A percentile compares a stretch with the other conserved stretches of the same genome.
Evolutionary conservation across 2,329 filamentous ascomycete species (phyloP).

Genomic region (Ophiostoma angusticollis): DNA sequence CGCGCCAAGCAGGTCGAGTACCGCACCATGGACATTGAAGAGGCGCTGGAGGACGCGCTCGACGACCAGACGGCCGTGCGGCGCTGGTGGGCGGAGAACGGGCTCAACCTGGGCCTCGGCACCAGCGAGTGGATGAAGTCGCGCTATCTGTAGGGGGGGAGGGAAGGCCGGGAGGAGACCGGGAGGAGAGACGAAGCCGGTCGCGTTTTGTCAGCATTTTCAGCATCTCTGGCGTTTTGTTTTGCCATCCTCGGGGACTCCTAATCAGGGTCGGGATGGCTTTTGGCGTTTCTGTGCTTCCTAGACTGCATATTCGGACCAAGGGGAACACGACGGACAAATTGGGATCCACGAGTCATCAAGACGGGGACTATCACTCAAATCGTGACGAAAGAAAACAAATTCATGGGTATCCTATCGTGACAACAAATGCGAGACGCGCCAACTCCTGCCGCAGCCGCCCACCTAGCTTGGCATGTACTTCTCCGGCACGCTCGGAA

Average conservation of each 20-base stretch:
- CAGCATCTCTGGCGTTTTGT: neutral
- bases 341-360: no score
- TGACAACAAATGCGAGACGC: no score
- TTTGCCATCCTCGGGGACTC: no score
- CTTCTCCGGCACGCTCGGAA: slow-evolving; percentile 43
- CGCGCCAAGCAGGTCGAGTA: slow-evolving; percentile 69
- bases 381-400: neutral
- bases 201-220: no score
- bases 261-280: no score
- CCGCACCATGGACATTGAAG: slow-evolving; percentile 90
- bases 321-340: neutral
- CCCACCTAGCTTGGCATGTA: slow-evolving; percentile 6
- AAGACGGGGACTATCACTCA: neutral
- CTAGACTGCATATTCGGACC: neutral
- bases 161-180: no score
- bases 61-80: slow-evolving; percentile 57
- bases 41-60: slow-evolving; percentile 80
- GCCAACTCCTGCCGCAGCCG: neutral
- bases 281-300: neutral
- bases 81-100: slow-evolving; percentile 79
- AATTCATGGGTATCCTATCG: neutral
- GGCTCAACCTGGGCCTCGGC: slow-evolving; percentile 65
- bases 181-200: no score
- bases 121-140: slow-evolving; percentile 86
- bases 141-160: slow-evolving; percentile 45